Percentiles rank a stretch among this genome's conserved stretches.
These are phyloP conservation scores for Atkinsonella hypoxylon DNA, from an alignment of 2,329 filamentous ascomycete species.

Conservation along the genomic window DNA sequence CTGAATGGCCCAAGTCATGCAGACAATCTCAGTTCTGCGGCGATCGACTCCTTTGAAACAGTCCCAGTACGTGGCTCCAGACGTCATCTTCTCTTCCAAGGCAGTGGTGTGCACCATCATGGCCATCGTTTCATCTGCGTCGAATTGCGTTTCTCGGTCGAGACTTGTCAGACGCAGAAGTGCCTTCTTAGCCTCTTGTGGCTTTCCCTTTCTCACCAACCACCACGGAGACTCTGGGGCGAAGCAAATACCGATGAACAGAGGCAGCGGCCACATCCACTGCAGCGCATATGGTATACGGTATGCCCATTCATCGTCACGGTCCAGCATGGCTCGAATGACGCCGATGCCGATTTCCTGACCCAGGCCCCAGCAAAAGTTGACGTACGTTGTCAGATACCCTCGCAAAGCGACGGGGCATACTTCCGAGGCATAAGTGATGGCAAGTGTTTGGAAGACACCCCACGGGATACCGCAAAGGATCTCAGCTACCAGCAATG, in stretches of 20 bases:
- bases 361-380: constrained; percentile 68
- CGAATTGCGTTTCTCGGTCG: constrained; percentile 56
- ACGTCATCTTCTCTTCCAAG: constrained; percentile 63
- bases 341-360: constrained; percentile 65
- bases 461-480: constrained; percentile 52
- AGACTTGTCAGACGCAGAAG: constrained; percentile 53
- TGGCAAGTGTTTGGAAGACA: constrained; percentile 46
- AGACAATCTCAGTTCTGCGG: constrained; percentile 62
- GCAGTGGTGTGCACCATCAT: constrained; percentile 91
- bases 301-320: constrained; percentile 56
- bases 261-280: constrained; percentile 66
- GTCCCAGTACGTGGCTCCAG: constrained; percentile 63
- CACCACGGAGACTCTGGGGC: constrained; percentile 65
- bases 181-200: constrained; percentile 53
- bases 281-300: constrained; percentile 61
- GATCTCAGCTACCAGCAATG: constrained; percentile 49
- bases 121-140: constrained; percentile 72
- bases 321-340: constrained; percentile 53
- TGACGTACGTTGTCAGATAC: constrained; percentile 63
- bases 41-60: constrained; percentile 73
- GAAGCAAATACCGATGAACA: constrained; percentile 53
- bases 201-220: constrained; percentile 55
- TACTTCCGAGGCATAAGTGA: constrained; percentile 60
- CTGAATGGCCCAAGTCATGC: constrained; percentile 52
- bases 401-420: constrained; percentile 61